Percentiles rank a stretch among this genome's conserved stretches.
Evolutionary conservation across 371 early-diverging fungal species (phyloP).

Genomic region (Saksenaea vasiformis): DNA sequence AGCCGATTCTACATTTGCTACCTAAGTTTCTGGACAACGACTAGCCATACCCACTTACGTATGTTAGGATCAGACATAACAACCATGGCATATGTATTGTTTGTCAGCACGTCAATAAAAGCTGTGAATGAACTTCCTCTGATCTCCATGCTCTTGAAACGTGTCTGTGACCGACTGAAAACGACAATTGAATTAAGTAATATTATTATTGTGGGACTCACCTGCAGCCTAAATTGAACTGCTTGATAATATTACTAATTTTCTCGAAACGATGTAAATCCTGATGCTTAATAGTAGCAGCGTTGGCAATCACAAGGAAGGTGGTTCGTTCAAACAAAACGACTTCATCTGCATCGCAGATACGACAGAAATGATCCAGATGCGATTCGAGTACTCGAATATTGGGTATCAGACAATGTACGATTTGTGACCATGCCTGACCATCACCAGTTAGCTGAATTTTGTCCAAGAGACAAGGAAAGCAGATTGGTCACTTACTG

Average conservation of each 20-base stretch:
- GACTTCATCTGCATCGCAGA: slow-evolving; percentile 92
- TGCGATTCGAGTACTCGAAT: slow-evolving; percentile 78
- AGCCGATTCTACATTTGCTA: slow-evolving; percentile 70
- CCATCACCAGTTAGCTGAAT: neutral
- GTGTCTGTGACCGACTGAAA: slow-evolving; percentile 67
- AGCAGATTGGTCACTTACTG: slow-evolving; percentile 41
- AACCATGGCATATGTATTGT: slow-evolving; percentile 94
- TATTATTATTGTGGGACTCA: slow-evolving; percentile 18
- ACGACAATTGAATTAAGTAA: neutral
- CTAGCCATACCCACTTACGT: slow-evolving; percentile 64
- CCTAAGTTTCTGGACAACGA: neutral
- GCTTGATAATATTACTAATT: slow-evolving; percentile 92
- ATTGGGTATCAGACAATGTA: slow-evolving; percentile 92
- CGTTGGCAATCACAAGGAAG: slow-evolving; percentile 91
- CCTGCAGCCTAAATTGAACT: slow-evolving; percentile 86
- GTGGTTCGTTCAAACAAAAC: slow-evolving; percentile 95
- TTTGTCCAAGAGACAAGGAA: neutral
- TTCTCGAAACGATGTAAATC: slow-evolving; percentile 88
- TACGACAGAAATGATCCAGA: slow-evolving; percentile 73
- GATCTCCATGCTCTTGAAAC: slow-evolving; percentile 90
- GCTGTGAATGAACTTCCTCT: slow-evolving; percentile 80
- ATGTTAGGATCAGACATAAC: slow-evolving; percentile 89
- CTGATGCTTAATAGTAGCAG: slow-evolving; percentile 56
- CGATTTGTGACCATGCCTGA: slow-evolving; percentile 95
- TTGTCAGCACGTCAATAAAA: slow-evolving; percentile 90